Conservation (phyloP, 495 filamentous ascomycete genomes). For the Xylaria castorea region DNA sequence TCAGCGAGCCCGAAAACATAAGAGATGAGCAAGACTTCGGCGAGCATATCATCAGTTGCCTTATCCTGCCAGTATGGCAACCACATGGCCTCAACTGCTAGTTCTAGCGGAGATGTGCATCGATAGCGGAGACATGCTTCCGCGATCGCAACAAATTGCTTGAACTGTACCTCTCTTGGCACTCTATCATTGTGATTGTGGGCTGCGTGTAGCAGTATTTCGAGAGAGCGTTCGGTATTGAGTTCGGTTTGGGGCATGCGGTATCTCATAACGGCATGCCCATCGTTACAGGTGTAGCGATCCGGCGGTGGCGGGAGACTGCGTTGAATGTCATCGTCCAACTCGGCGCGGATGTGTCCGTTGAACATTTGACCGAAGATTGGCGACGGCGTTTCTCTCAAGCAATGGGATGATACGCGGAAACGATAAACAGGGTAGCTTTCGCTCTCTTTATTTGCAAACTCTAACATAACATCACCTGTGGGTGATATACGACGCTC, state of each 20-base stretch:
- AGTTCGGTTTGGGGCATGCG: constrained; percentile 50
- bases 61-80: constrained; percentile 49
- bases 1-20: constrained; percentile 48
- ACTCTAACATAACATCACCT: constrained; percentile 49
- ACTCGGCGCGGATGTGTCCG: constrained; percentile 30
- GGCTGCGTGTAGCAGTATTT: constrained; percentile 49
- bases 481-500: constrained; percentile 35
- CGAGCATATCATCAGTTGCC: constrained; percentile 41
- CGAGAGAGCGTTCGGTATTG: constrained; percentile 42
- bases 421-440: constrained; percentile 42
- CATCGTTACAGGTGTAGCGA: constrained; percentile 39
- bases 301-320: constrained; percentile 41
- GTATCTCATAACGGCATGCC: constrained; percentile 42
- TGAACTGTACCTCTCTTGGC: constrained; percentile 45
- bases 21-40: constrained; percentile 47
- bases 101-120: constrained; percentile 47
- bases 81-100: constrained; percentile 50
- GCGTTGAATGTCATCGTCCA: constrained; percentile 30
- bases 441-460: constrained; percentile 39
- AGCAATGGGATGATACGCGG: constrained; percentile 48
- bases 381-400: constrained; percentile 44
- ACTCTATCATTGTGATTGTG: constrained; percentile 51
- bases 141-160: constrained; percentile 50
- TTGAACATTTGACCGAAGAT: constrained; percentile 47
- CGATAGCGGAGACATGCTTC: constrained; percentile 46